Base-by-base conservation (phyloP, 2,329 filamentous ascomycete genomes). In the Xylaria multiplex region DNA sequence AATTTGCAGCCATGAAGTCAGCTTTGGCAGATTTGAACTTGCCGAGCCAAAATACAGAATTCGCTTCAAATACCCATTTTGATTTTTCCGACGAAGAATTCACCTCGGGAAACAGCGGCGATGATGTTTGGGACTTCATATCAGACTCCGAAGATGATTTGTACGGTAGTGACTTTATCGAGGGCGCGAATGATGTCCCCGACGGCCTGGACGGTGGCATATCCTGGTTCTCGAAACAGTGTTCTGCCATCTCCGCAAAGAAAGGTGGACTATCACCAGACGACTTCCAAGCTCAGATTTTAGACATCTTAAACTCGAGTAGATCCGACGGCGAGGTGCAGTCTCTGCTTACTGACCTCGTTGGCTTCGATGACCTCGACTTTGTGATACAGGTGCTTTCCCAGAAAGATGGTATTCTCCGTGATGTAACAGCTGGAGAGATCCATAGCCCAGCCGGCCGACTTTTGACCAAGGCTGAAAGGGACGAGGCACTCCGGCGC, bases 71-170 rank as follows among this genome's bases (percentile, higher is more conserved):
- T 60, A 79, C 90, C 42, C 83, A 90, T 49, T 80, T 90, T 57
- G 89, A 92, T 68, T 88, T 93, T 8, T 90, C 92, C 40, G 82
- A 86, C 35, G 83, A 83, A 32, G 81, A 81, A 13, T 83, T 84
- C 69, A 84, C 82, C 1, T 86, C 85, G 2, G 87, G 87, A 5
- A 88, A 86, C 49, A 88, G 86, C 19, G 87, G 88, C 5, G 91
- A 95, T 65, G 93, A 97, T 79, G 90, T 97, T 9, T 97, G 95
- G 95, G 94, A 97, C 77, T 89, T 96, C 65, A 93, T 97, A 74
- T 93, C 90, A 65, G 91, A 94, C 57, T 85, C 86, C 55, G 90
- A 91, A 27, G 88, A 88, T 22, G 90, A 90, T 62, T 83, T 79
- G 11, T 81, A 86, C 76, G 90, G 87, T 73, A 90, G 88, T 72